phyloP scores from a whole-genome alignment of 176 grass and related monocot species.

The Musa beccarii region DNA sequence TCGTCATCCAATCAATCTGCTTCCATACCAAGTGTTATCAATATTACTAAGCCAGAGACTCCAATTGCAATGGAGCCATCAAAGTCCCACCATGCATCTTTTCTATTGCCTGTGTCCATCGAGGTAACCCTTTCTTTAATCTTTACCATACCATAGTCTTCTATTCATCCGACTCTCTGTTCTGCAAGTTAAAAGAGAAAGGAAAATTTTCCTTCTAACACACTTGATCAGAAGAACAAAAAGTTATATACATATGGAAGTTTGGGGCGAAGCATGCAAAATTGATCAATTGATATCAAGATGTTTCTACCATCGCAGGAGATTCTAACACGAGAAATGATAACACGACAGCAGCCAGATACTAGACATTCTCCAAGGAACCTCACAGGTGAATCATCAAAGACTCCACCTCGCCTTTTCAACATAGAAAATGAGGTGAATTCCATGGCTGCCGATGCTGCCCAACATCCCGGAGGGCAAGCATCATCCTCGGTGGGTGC shows the following conservation, averaged over 20 bases:
- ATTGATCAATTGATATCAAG: neutral
- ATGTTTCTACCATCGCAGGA: slow-evolving; percentile 30
- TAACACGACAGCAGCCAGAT: slow-evolving; percentile 46
- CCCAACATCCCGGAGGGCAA: slow-evolving; percentile 26
- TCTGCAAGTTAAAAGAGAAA: no score
- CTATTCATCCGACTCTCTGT: no score
- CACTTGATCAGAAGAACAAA: neutral
- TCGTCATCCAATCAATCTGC: slow-evolving; percentile 36
- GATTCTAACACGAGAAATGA: slow-evolving; percentile 43
- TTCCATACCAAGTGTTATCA: slow-evolving; percentile 35
- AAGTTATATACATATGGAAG: neutral
- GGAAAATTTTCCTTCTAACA: neutral
- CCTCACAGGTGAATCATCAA: slow-evolving; percentile 33
- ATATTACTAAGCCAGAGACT: slow-evolving; percentile 32
- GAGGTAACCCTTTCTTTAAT: slow-evolving; percentile 35
- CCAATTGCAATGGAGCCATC: slow-evolving; percentile 41
- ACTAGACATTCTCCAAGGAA: slow-evolving; percentile 30
- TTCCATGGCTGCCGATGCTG: slow-evolving; percentile 7
- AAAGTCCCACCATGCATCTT: slow-evolving; percentile 38
- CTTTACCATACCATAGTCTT: neutral
- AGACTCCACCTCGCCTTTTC: neutral
- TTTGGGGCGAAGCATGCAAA: neutral
- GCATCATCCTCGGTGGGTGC: slow-evolving; percentile 30
- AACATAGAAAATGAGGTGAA: slow-evolving; percentile 46
- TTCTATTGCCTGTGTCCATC: slow-evolving; percentile 56